Evolutionary conservation across 768 basidiomycete genomes (phyloP), one percentile per base, ranked within the genome.

Genomic region (Galerina marginata): DNA sequence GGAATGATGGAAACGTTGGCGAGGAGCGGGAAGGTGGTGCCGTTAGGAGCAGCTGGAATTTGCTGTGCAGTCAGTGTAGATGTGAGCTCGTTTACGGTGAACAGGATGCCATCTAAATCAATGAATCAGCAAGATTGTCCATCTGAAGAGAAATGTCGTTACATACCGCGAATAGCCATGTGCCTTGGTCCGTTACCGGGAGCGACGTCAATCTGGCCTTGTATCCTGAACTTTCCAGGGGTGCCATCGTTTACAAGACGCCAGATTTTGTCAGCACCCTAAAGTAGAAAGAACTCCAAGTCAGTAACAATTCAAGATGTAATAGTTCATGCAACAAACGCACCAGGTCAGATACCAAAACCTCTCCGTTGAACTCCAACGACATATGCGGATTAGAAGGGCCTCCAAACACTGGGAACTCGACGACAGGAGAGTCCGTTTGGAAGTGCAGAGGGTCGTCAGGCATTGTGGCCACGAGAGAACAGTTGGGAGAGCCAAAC

Each of bases 211-310:
- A 87, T 87, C 59, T 79, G 74, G 4, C 88, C 87, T 45, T 85
- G 83, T 33, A 89, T 78, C 37, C 68, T 74, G 69, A 79, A 88
- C 20, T 79, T 68, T 0, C 81, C 82, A 0, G 80, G 74, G 7
- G 72, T 64, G 1, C 76, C 77, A 58, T 78, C 67, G 51, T 79
- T 74, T 14, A 71, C 78, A 1, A 89, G 79, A 40, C 88, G 77
- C 87, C 88, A 90, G 50, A 89, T 80, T 65, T 80, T 87, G 71
- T 89, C 87, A 2, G 74, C 82, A 26, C 87, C 87, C 86, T 87
- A 60, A 14, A 29, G 10, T 6, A 49, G 4, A 4, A 39, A 49
- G 4, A 4, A 39, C 49, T 54, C 15, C 12, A n/a, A 6, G 12
- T 42, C 6, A 44, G 39, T n/a, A 58, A 29, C 40, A 11, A 25